Evolutionary conservation across 768 basidiomycete genomes (phyloP), one percentile per base, ranked within the genome.

Genomic region (Boletus tylopilopsis): DNA sequence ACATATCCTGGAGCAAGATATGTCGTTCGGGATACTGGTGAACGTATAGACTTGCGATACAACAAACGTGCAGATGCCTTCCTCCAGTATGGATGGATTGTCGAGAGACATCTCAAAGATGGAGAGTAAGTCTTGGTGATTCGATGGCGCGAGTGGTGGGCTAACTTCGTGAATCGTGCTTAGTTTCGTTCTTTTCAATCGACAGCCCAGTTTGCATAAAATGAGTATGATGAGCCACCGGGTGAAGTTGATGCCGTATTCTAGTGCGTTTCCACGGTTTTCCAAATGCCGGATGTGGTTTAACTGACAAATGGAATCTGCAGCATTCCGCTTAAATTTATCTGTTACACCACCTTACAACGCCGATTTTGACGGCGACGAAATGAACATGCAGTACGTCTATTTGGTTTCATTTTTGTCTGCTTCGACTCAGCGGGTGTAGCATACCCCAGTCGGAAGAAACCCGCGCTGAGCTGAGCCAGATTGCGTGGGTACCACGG

Each of bases 191-290:
- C 73, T 99, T 45, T 98, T 99, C 75, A 98, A 99, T 68, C 94
- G 96, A 45, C 96, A 99, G 66, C 96, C 96, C 11, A 90, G 85
- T 79, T 71, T 98, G 69, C 96, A 99, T 70, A 99, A 99, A 71
- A 98, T 98, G 96, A 95, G 93, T 77, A 98, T 98, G 96, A 98
- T 98, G 96, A 90, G 90, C 69, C 96, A 98, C 73, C 84, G 94
- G 30, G 90, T 98, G 25, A 92, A 89, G 62, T 73, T 98, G 52
- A 96, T 98, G 94, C 90, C 91, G 12, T 97, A 98, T 71, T 98
- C 94, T 19, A 98, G 92, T 94, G 62, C 68, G 92, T 79, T 8
- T 2, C 45, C 19, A 32, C 48, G 8, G 6, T 18, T 9, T 43
- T 50, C 22, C 3, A 1, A 19, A 5, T 35, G 2, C 12, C 12